phyloP scores from a whole-genome alignment of 805 yeast species.

The Tetrapisispora namnaoensis region DNA sequence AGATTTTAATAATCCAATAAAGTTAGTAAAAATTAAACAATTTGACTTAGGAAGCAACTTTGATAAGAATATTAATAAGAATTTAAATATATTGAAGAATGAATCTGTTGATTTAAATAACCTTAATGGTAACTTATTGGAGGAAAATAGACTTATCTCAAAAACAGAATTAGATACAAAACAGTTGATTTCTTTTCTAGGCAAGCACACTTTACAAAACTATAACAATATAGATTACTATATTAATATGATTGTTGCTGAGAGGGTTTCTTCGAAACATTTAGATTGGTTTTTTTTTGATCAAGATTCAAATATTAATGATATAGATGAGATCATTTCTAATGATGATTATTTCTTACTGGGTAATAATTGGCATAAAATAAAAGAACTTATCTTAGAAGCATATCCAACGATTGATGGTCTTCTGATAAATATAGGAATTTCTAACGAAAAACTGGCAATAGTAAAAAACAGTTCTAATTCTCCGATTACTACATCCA shows the following conservation, averaged over 20 bases:
- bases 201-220: background rate
- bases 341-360: background rate
- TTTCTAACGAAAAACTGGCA: background rate
- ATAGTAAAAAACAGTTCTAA: background rate
- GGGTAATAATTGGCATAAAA: background rate
- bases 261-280: slow-evolving; percentile 14
- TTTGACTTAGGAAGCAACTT: slow-evolving; percentile 16
- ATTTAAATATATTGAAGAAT: slow-evolving; percentile 6
- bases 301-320: slow-evolving; percentile 1
- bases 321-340: background rate
- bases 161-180: background rate
- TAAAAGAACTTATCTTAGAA: background rate
- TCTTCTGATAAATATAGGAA: slow-evolving; percentile 17
- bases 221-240: slow-evolving; percentile 3
- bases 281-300: slow-evolving; percentile 24
- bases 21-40: slow-evolving; percentile 6
- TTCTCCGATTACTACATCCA: background rate
- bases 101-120: background rate
- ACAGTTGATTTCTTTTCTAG: background rate
- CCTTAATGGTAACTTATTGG: background rate
- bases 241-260: slow-evolving; percentile 13
- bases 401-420: slow-evolving; percentile 5
- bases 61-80: slow-evolving; percentile 10
- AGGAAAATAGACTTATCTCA: background rate
- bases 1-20: background rate